A percentile compares a stretch with the other conserved stretches of the same genome.
Evolutionary conservation across 2,329 filamentous ascomycete genomes (phyloP).

Genomic region (Fusarium fujikuroi): DNA sequence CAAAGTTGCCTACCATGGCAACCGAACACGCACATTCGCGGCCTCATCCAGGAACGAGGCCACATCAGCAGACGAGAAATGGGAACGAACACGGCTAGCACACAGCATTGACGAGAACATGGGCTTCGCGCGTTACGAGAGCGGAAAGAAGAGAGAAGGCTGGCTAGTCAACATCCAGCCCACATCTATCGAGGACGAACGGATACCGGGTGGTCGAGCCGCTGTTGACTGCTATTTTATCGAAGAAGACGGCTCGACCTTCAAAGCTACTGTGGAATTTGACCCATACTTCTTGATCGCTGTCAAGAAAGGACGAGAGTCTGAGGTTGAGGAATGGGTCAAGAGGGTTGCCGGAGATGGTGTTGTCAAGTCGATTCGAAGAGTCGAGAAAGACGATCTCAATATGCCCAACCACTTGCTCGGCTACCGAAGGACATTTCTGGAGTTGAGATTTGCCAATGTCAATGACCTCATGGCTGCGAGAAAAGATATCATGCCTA

Average conservation of each 20-base stretch:
- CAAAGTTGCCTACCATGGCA: constrained; percentile 77
- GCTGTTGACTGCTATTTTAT: constrained; percentile 98
- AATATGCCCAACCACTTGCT: constrained; percentile 95
- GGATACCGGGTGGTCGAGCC: constrained; percentile 83
- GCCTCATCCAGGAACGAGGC: constrained; percentile 82
- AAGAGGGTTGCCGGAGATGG: constrained; percentile 82
- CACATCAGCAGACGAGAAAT: constrained; percentile 92
- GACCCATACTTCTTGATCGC: constrained; percentile 97
- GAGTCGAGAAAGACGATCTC: constrained; percentile 91
- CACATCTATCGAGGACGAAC: constrained; percentile 86
- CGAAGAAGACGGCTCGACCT: constrained; percentile 85
- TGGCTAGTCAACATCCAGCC: constrained; percentile 97
- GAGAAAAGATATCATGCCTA: constrained; percentile 83
- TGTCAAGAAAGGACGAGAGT: constrained; percentile 86
- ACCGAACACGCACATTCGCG: constrained; percentile 79
- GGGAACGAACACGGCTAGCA: constrained; percentile 84
- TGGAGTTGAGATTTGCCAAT: constrained; percentile 88
- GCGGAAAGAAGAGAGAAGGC: constrained; percentile 81
- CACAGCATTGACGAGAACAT: constrained; percentile 93
- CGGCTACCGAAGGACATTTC: constrained; percentile 87
- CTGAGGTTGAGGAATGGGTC: constrained; percentile 96
- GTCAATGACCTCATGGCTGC: constrained; percentile 88
- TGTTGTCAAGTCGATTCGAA: constrained; percentile 79
- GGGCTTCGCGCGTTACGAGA: constrained; percentile 93
- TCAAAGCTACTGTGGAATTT: constrained; percentile 96